A percentile compares a stretch with the other conserved stretches of the same genome.
Conservation (phyloP, 352 stramenopile species). For the Globisporangium yorkense region DNA sequence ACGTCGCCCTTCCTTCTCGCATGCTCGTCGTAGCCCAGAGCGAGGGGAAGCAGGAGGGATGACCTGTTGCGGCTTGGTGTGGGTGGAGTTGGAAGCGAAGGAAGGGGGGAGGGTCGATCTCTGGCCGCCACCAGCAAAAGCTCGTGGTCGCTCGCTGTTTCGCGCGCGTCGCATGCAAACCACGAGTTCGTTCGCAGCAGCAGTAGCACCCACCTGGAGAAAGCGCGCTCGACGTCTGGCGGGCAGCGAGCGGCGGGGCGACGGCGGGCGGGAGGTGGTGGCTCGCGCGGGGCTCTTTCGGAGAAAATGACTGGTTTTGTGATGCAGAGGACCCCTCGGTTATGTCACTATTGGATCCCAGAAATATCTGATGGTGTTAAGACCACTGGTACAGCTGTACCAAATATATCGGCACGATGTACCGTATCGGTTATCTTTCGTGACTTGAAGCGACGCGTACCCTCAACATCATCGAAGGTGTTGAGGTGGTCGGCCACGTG, state of each 20-base stretch:
- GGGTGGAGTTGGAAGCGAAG: background rate
- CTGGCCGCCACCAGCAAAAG: background rate
- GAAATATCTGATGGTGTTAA: constrained; percentile 34
- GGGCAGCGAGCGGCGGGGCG: constrained; percentile 3
- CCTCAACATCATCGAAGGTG: background rate
- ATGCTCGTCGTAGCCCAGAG: background rate
- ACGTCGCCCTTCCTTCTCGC: background rate
- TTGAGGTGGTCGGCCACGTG: too few relatives aligned
- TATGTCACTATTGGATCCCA: constrained; percentile 1
- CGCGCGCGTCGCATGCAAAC: background rate
- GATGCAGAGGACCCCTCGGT: background rate
- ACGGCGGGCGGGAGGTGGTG: background rate
- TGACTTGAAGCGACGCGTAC: background rate
- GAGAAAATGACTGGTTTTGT: background rate
- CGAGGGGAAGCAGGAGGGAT: background rate
- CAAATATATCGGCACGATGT: background rate
- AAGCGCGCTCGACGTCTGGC: constrained; percentile 17
- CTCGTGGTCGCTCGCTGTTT: constrained; percentile 1
- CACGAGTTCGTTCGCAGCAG: background rate
- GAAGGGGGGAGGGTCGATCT: background rate
- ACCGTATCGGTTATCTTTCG: background rate
- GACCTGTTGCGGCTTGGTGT: background rate
- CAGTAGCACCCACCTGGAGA: constrained; percentile 16
- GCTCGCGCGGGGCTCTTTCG: constrained; percentile 1
- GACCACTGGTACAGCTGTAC: constrained; percentile 1